Percentiles rank a stretch among this genome's conserved stretches.
Conservation (phyloP, 306 rosid genomes). For the Lupinus albus region DNA sequence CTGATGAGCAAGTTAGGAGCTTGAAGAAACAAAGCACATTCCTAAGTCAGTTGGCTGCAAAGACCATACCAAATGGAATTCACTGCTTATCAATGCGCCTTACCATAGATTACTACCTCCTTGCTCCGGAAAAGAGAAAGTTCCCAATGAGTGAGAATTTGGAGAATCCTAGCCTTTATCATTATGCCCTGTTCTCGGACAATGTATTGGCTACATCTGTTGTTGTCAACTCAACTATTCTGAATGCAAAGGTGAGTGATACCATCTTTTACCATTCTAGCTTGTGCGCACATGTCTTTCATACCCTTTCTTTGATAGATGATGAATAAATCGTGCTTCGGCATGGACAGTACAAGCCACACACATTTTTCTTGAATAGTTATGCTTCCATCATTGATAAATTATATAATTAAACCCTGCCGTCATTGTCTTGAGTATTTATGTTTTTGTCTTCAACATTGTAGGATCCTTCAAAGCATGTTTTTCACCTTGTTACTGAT, state of each 20-base stretch:
- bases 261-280: conserved; percentile 23
- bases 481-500: conserved; percentile 94
- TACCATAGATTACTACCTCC: conserved; percentile 89
- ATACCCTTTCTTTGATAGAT: background rate
- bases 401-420: conserved; percentile 21
- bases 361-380: conserved; percentile 2
- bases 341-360: background rate
- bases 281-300: background rate
- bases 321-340: conserved; percentile 23
- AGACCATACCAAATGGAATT: conserved; percentile 88
- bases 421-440: conserved; percentile 36
- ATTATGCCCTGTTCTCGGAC: conserved; percentile 95
- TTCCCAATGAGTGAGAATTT: conserved; percentile 83
- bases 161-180: conserved; percentile 79
- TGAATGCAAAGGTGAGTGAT: conserved; percentile 79
- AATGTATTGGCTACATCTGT: conserved; percentile 97
- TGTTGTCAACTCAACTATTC: conserved; percentile 85
- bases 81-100: conserved; percentile 93
- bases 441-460: conserved; percentile 44
- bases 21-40: conserved; percentile 91
- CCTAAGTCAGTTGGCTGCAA: conserved; percentile 93
- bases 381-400: conserved; percentile 1
- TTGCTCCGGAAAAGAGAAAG: conserved; percentile 70
- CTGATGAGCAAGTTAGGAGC: conserved; percentile 87
- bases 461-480: conserved; percentile 95